Evolutionary conservation across 2,329 filamentous ascomycete genomes (phyloP).

Genomic region (Fonsecaea monophora): DNA sequence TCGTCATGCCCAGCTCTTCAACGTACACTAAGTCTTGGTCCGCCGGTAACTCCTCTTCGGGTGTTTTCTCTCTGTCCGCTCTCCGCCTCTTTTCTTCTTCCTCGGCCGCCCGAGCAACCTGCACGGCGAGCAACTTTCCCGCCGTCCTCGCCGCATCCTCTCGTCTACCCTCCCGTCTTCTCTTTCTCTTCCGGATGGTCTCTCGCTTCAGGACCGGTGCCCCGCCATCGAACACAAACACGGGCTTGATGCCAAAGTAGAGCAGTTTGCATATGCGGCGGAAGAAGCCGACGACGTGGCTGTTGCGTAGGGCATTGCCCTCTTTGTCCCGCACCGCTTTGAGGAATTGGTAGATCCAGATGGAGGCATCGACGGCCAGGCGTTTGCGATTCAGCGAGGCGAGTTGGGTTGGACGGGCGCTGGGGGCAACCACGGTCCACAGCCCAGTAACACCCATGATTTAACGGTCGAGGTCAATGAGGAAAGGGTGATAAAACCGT

Average conservation of each 20-base stretch:
- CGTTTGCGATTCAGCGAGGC: conserved; percentile 96
- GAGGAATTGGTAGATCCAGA: conserved; percentile 99
- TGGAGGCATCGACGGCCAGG: conserved; percentile 95
- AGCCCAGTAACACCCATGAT: conserved; percentile 96
- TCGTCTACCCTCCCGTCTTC: conserved; percentile 80
- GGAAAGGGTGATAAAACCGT: neutral
- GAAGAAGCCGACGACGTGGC: conserved; percentile 97
- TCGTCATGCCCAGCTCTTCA: conserved; percentile 83
- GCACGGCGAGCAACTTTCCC: conserved; percentile 86
- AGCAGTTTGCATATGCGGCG: conserved; percentile 96
- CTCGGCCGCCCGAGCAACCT: conserved; percentile 89
- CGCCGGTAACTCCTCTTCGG: conserved; percentile 71
- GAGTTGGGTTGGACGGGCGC: conserved; percentile 92
- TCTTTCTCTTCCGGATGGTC: conserved; percentile 81
- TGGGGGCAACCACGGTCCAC: conserved; percentile 95
- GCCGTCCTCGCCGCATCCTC: conserved; percentile 94
- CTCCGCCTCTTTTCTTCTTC: conserved; percentile 76
- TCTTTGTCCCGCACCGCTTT: conserved; percentile 99
- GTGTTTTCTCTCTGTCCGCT: conserved; percentile 45
- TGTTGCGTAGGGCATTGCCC: conserved; percentile 93
- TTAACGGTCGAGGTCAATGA: neutral
- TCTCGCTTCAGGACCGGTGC: conserved; percentile 89
- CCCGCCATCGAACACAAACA: conserved; percentile 98
- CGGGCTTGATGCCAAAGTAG: conserved; percentile 93
- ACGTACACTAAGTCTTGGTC: conserved; percentile 80